A percentile compares a stretch with the other conserved stretches of the same genome.
These are phyloP conservation scores for Logfia minima DNA, from an alignment of 129 eudicot species.

Conservation along the genomic window DNA sequence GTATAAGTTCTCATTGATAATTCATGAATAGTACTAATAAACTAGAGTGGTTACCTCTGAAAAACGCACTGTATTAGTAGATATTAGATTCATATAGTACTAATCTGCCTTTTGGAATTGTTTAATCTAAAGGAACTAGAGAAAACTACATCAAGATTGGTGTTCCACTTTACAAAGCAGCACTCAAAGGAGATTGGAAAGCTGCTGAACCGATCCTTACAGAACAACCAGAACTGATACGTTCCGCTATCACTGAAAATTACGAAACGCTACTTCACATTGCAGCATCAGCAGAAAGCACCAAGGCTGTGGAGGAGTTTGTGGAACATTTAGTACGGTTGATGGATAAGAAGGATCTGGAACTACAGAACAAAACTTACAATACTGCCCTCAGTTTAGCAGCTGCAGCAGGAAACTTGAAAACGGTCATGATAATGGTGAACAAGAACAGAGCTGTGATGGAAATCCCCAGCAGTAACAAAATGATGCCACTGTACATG, in stretches of 20 bases:
- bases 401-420: constrained; percentile 37
- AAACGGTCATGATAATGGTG: constrained; percentile 36
- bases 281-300: constrained; percentile 51
- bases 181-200: constrained; percentile 49
- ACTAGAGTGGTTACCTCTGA: neutral
- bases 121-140: constrained; percentile 24
- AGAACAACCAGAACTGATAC: constrained; percentile 26
- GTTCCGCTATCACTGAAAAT: constrained; percentile 38
- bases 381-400: constrained; percentile 49
- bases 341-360: constrained; percentile 38
- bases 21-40: too few species aligned
- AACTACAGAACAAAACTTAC: constrained; percentile 29
- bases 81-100: neutral
- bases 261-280: constrained; percentile 51
- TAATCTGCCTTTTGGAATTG: constrained; percentile 1
- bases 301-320: constrained; percentile 38
- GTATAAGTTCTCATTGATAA: neutral
- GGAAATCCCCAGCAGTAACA: constrained; percentile 22
- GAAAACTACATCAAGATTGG: constrained; percentile 19
- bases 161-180: constrained; percentile 40
- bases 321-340: constrained; percentile 37
- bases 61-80: neutral
- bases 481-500: constrained; percentile 37
- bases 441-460: constrained; percentile 21
- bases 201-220: constrained; percentile 26